Evolutionary conservation across 2,329 filamentous ascomycete species (phyloP).

Genomic region (Stemphylium vesicarium): DNA sequence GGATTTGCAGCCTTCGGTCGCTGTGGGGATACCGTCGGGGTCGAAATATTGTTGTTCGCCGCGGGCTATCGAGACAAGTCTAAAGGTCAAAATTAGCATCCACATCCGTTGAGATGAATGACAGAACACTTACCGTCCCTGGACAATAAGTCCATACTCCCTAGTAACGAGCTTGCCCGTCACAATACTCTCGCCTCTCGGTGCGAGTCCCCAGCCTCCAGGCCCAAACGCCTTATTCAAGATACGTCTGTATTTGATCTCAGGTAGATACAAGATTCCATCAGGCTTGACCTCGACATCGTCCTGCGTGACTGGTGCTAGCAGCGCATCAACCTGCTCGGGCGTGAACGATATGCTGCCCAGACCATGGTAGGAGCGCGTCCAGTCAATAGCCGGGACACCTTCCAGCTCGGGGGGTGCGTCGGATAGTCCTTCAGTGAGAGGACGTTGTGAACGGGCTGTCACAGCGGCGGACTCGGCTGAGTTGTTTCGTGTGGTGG

Average conservation of each 20-base stretch:
- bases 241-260: constrained; percentile 96
- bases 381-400: constrained; percentile 74
- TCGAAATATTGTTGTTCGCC: constrained; percentile 95
- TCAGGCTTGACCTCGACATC: constrained; percentile 98
- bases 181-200: constrained; percentile 82
- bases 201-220: constrained; percentile 93
- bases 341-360: constrained; percentile 72
- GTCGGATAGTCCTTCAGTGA: constrained; percentile 57
- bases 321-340: constrained; percentile 72
- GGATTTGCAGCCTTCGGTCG: constrained; percentile 95
- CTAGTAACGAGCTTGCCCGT: constrained; percentile 82
- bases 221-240: constrained; percentile 92
- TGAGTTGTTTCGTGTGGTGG: constrained; percentile 39
- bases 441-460: constrained; percentile 46
- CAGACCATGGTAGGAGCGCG: constrained; percentile 81
- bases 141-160: constrained; percentile 89
- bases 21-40: constrained; percentile 87
- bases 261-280: constrained; percentile 92
- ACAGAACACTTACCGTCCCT: constrained; percentile 72
- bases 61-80: constrained; percentile 88
- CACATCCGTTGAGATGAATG: neutral
- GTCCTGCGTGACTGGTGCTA: constrained; percentile 68
- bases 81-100: constrained; percentile 49
- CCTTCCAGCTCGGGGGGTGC: constrained; percentile 59
- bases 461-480: constrained; percentile 33